Conservation (phyloP, 805 yeast genomes). For the Candida loeiensis region DNA sequence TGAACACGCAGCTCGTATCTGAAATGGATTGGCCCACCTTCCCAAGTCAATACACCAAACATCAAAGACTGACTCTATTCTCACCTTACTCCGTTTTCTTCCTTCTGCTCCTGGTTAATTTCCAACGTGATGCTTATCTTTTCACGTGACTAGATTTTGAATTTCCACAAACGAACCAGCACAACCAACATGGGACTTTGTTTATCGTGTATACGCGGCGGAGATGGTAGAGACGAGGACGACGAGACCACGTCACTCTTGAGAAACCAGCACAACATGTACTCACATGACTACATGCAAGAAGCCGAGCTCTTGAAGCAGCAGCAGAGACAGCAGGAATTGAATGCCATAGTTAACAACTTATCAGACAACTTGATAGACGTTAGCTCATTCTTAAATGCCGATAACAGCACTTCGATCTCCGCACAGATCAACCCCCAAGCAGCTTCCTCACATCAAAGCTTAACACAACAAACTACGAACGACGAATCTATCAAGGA, state of each 20-base stretch:
- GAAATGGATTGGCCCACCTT: too few species aligned
- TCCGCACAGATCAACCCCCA: not conserved
- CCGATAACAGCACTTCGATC: constrained; percentile 5
- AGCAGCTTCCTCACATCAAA: constrained; percentile 6
- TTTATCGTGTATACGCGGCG: constrained; percentile 41
- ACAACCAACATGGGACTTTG: constrained; percentile 42
- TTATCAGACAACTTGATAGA: constrained; percentile 16
- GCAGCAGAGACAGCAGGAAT: constrained; percentile 45
- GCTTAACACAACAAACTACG: constrained; percentile 7
- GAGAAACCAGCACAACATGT: constrained; percentile 22
- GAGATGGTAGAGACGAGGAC: constrained; percentile 32
- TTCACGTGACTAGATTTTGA: constrained; percentile 2
- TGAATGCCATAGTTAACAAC: constrained; percentile 45
- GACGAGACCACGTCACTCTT: constrained; percentile 40
- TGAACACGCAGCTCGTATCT: too few species aligned
- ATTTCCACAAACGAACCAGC: constrained; percentile 6
- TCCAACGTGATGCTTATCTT: not conserved
- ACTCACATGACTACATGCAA: constrained; percentile 33
- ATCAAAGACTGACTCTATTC: too few species aligned
- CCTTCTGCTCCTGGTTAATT: not conserved
- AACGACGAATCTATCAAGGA: constrained; percentile 7
- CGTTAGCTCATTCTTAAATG: constrained; percentile 14
- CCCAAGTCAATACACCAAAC: too few species aligned
- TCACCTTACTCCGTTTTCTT: not conserved
- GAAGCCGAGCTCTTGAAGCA: constrained; percentile 36